Evolutionary conservation across 805 yeast species (phyloP), one percentile per base, ranked within the genome.

Genomic region (Metschnikowia dekortorum): DNA sequence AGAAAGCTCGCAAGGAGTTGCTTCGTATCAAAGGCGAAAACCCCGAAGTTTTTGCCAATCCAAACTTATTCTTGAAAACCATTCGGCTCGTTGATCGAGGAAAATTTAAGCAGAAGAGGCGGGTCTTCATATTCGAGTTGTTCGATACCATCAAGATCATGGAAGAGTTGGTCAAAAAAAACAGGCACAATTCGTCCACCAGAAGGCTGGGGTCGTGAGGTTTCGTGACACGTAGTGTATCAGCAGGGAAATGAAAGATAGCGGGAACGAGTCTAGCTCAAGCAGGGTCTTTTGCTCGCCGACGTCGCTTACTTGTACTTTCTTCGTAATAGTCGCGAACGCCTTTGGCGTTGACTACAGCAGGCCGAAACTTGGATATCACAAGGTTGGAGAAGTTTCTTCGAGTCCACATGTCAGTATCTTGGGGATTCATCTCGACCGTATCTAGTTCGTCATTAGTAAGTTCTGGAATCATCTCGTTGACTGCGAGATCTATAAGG

Each of bases 111-210:
- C 81, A 79, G 47, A 79, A 80, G 4, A 81, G 81, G 16, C 70
- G 96, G 35, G 75, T 81, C 54, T 85, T 83, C 60, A 69, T 89
- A 13, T 77, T 84, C 58, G 91, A 84, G 39, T 68, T 86, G 47
- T 55, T 66, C 26, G 78, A 80, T 48, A 77, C 78, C 54, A 71
- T 76, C 10, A 70, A 70, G 32, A 69, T 82, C 40, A 66, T 85
- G 62, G 88, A 83, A 52, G 65, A 66, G 10, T 56, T 83, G 46
- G 71, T 81, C 34, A 74, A 70, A 60, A 68, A 74, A 45, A 81
- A 79, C 49, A 66, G 77, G 31, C 71, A 65, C 50, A 51, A 22
- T 18, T 54, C 58, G 16, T 47, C 45, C 38, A 44, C 46, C 6
- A 41, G 40, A 28, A 36, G 48, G 14, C 22, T 11, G 29, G 45